Base-by-base conservation (phyloP, 164 flowering plant genomes). In the Vitis vinifera region DNA sequence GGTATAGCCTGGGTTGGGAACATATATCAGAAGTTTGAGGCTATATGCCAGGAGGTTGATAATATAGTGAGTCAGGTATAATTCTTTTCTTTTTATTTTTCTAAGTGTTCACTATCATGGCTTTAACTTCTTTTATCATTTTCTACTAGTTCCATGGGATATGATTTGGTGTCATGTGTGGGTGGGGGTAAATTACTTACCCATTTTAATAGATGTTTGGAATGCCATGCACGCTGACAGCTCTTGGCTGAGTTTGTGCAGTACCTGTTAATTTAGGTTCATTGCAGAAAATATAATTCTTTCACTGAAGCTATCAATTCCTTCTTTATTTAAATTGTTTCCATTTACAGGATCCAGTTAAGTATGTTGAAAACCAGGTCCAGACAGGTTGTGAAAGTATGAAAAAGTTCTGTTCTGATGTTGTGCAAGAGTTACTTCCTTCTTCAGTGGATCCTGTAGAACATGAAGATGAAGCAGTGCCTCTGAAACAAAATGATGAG, bases 1-100 rank as follows among this genome's bases (percentile, higher is more conserved):
- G 70, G 78, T 60, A 78, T 65, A 29, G n/a, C 65, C 15, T 85
- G 88, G 86, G 79, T 66, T 70, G 84, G 84, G 65, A 79, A 76
- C 71, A 66, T 85, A 29, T 80, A 62, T 73, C 80, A 82, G 67
- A 81, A 77, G 75, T 73, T 85, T 61, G 84, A 82, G 73, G 68
- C 80, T 51, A 67, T 80, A 12, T 74, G 82, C 68, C 72, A 71
- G 2, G 84, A 85, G 51, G 81, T 82, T 71, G 84, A 85, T 73
- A 73, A 70, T 15, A 55, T 76, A 55, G 71, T 77, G 55, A 68
- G 59, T 63, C 70, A 80, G 82, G 84, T 82, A 72, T 51, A 27
- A 13, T 6, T 23, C 10, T 48, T 17, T 63, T 11, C 53, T 52
- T 23, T 29, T 17, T 56, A 56, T 47, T 29, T 44, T 8, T 58